A percentile compares a stretch with the other conserved stretches of the same genome.
These are phyloP conservation scores for Erysimum cheiranthoides DNA, from an alignment of 345 rosid genomes.

Conservation along the genomic window DNA sequence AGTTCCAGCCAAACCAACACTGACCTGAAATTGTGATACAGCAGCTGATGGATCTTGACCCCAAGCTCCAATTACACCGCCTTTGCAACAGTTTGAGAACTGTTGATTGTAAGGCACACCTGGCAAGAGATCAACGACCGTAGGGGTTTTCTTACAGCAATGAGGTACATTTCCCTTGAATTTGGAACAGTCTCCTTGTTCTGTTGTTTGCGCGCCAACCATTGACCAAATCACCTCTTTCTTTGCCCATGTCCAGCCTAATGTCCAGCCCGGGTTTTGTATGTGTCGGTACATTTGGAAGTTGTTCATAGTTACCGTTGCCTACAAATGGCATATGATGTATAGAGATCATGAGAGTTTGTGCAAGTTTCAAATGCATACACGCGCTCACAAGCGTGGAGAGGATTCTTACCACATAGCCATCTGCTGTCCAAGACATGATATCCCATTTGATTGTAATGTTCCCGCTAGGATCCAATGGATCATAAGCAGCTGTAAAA, in stretches of 20 bases:
- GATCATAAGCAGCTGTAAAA: conserved; percentile 83
- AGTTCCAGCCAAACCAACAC: conserved; percentile 79
- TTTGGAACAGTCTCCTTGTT: conserved; percentile 97
- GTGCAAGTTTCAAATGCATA: conserved; percentile 14
- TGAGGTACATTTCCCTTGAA: conserved; percentile 86
- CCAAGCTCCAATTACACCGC: conserved; percentile 81
- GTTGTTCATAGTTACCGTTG: conserved; percentile 71
- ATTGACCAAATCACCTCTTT: conserved; percentile 88
- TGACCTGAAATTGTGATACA: conserved; percentile 75
- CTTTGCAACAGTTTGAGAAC: conserved; percentile 84
- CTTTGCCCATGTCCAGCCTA: conserved; percentile 94
- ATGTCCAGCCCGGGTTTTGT: conserved; percentile 77
- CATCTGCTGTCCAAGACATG: conserved; percentile 88
- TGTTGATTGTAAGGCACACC: conserved; percentile 86
- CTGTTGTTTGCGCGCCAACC: conserved; percentile 81
- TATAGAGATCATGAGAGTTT: conserved; percentile 24
- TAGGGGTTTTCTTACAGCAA: conserved; percentile 77
- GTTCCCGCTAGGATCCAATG: conserved; percentile 89
- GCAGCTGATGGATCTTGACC: conserved; percentile 79
- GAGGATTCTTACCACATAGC: conserved; percentile 67
- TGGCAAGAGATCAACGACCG: conserved; percentile 78
- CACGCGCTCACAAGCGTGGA: not conserved
- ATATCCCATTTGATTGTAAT: conserved; percentile 88
- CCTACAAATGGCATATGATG: conserved; percentile 52
- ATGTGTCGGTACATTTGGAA: conserved; percentile 84